Evolutionary conservation across 1,284 basidiomycete species (phyloP).

Genomic region (Austroboletus sp.): DNA sequence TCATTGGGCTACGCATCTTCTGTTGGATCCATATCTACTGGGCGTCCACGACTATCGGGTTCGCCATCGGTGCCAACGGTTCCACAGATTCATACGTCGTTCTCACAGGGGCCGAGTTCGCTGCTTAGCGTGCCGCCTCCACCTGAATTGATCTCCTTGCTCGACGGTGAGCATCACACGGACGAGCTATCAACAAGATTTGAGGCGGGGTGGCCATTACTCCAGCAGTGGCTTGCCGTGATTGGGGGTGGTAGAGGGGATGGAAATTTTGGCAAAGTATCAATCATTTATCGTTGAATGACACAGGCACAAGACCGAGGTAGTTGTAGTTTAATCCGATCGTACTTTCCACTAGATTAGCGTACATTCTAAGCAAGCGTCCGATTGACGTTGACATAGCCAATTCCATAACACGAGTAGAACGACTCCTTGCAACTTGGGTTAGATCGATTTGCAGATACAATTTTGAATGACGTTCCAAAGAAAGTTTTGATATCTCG

Average conservation of each 20-base stretch:
- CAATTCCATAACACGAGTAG: slow-evolving; percentile 74
- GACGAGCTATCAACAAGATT: slow-evolving; percentile 84
- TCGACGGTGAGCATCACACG: slow-evolving; percentile 86
- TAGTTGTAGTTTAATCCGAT: not conserved
- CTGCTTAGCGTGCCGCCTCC: slow-evolving; percentile 16
- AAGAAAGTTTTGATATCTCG: slow-evolving; percentile 80
- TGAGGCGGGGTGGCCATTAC: slow-evolving; percentile 75
- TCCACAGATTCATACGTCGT: slow-evolving; percentile 30
- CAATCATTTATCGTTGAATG: slow-evolving; percentile 42
- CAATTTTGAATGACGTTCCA: slow-evolving; percentile 61
- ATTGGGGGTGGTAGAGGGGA: slow-evolving; percentile 54
- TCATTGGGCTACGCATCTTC: slow-evolving; percentile 21
- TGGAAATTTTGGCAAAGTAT: slow-evolving; percentile 45
- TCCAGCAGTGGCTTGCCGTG: slow-evolving; percentile 67
- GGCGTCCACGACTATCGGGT: slow-evolving; percentile 43
- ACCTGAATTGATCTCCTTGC: slow-evolving; percentile 56
- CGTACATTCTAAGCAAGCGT: slow-evolving; percentile 47
- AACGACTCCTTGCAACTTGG: slow-evolving; percentile 49
- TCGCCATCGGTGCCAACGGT: slow-evolving; percentile 38
- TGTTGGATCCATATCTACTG: slow-evolving; percentile 23
- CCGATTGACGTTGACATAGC: slow-evolving; percentile 71
- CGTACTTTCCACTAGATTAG: not conserved
- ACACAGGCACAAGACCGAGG: not conserved
- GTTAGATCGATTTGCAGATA: slow-evolving; percentile 45
- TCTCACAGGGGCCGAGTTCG: slow-evolving; percentile 22